Conservation (phyloP, 1,284 basidiomycete species). For the Moniliella sp. region DNA sequence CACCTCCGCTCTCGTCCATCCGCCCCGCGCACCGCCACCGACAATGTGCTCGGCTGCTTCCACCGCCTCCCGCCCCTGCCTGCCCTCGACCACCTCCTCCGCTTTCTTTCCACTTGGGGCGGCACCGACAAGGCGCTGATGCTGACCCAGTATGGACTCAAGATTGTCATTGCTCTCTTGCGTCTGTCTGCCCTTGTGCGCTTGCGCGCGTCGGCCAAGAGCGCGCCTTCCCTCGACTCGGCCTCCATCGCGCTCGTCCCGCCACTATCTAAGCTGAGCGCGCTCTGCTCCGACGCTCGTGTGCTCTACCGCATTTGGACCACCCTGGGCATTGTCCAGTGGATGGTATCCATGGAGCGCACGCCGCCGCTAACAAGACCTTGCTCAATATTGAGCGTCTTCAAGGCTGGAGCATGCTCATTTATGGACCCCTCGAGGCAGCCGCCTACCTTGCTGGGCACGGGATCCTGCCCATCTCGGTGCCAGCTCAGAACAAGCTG, state of each 20-base stretch:
- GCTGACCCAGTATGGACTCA: constrained; percentile 27
- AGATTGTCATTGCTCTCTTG: constrained; percentile 22
- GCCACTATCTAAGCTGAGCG: constrained; percentile 10
- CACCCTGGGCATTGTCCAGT: constrained; percentile 29
- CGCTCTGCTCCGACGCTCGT: constrained; percentile 23
- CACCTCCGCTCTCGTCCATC: neutral
- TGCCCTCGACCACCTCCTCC: constrained; percentile 22
- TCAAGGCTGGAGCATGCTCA: constrained; percentile 30
- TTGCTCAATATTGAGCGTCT: constrained; percentile 29
- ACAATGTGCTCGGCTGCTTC: constrained; percentile 20
- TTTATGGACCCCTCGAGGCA: constrained; percentile 31
- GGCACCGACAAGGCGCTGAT: constrained; percentile 31
- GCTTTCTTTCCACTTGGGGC: constrained; percentile 28
- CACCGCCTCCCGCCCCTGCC: constrained; percentile 15
- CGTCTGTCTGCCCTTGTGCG: constrained; percentile 18
- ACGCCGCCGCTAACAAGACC: constrained; percentile 20
- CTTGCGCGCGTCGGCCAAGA: constrained; percentile 10
- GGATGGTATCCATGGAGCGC: constrained; percentile 23
- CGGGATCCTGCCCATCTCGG: constrained; percentile 17
- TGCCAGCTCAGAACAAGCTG: constrained; percentile 13
- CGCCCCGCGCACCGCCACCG: constrained; percentile 6
- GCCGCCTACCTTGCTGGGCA: constrained; percentile 27
- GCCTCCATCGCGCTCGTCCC: constrained; percentile 9
- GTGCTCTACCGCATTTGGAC: constrained; percentile 29
- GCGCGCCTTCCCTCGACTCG: constrained; percentile 7